Evolutionary conservation across 164 flowering plant species (phyloP).

Genomic region (Berberis vulgaris): DNA sequence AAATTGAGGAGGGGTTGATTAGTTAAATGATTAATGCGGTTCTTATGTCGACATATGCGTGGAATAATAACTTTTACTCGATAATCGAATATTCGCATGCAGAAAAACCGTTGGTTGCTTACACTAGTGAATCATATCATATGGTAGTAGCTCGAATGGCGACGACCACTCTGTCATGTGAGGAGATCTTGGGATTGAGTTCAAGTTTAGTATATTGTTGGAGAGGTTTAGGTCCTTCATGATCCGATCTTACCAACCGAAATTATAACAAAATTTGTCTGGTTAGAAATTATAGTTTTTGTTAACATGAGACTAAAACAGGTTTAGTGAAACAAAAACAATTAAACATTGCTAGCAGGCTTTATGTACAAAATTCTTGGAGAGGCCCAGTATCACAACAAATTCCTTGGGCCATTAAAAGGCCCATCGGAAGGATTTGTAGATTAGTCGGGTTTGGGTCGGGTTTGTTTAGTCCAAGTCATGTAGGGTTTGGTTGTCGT

Average conservation of each 20-base stretch:
- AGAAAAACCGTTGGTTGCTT: neutral
- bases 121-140: neutral
- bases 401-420: no score
- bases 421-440: no score
- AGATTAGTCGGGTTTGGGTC: no score
- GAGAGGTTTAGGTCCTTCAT: slow-evolving; percentile 3
- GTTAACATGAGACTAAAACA: no score
- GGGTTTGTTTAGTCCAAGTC: no score
- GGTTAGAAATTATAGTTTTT: no score
- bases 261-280: no score
- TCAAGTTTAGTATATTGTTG: neutral
- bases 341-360: no score
- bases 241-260: neutral
- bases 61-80: neutral
- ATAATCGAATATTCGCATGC: slow-evolving; percentile 3
- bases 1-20: neutral
- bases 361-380: no score
- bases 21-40: slow-evolving; percentile 1
- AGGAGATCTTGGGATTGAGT: slow-evolving; percentile 8
- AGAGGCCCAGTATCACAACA: no score
- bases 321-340: no score
- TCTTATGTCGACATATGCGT: neutral
- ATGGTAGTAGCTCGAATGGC: neutral
- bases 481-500: no score
- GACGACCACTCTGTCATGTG: neutral